phyloP scores from a whole-genome alignment of 208 protist species.

The Trypanosoma congolense region DNA sequence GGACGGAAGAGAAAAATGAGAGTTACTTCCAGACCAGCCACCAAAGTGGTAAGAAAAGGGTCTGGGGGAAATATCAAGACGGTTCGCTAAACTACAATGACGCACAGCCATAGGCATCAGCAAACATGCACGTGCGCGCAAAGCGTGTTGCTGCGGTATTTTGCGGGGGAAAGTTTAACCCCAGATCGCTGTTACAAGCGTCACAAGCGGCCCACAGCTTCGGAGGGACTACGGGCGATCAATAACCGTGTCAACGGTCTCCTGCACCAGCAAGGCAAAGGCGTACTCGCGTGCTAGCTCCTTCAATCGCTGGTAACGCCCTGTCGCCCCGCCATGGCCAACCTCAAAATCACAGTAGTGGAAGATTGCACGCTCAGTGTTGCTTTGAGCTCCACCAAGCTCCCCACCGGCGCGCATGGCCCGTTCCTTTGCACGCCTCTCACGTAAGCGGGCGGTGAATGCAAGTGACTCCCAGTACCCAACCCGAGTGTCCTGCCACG shows the following conservation, averaged over 20 bases:
- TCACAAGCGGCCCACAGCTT: too few relatives aligned
- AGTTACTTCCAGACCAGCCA: too few relatives aligned
- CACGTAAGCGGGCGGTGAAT: slow-evolving; percentile 38
- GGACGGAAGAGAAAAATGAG: too few relatives aligned
- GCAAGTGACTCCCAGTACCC: slow-evolving; percentile 65
- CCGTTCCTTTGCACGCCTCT: background rate
- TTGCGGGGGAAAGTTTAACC: too few relatives aligned
- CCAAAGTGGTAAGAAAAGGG: too few relatives aligned
- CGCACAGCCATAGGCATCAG: too few relatives aligned
- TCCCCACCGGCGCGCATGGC: background rate
- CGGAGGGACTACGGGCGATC: background rate
- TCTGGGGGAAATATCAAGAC: too few relatives aligned
- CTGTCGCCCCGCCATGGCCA: slow-evolving; percentile 56
- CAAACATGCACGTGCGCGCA: too few relatives aligned
- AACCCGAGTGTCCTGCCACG: slow-evolving; percentile 59
- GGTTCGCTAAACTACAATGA: too few relatives aligned
- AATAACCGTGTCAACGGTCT: background rate
- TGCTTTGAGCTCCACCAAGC: background rate
- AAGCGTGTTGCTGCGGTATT: too few relatives aligned
- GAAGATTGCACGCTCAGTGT: slow-evolving; percentile 17
- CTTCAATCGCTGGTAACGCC: slow-evolving; percentile 47
- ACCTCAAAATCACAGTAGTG: slow-evolving; percentile 52
- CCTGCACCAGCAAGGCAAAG: slow-evolving; percentile 31
- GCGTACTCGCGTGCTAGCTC: slow-evolving; percentile 69
- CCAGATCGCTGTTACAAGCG: background rate